These are phyloP conservation scores for Fusarium liriodendri DNA, from an alignment of 2,329 filamentous ascomycete species.

Conservation along the genomic window DNA sequence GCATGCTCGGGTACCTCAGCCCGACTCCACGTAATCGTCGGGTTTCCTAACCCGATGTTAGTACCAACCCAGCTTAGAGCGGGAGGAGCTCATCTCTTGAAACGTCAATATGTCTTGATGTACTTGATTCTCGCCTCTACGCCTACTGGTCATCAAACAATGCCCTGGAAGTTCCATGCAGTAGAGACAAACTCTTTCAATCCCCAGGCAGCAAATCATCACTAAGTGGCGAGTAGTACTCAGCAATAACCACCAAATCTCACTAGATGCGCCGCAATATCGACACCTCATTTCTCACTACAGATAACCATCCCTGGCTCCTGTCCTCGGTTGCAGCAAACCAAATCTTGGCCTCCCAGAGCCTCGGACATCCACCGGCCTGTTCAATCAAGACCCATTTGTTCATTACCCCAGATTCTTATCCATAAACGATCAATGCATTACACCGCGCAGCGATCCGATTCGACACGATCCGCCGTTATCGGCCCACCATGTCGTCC, in stretches of 20 bases:
- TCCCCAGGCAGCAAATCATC: background rate
- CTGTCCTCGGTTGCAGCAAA: background rate
- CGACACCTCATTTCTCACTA: background rate
- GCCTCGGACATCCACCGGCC: background rate
- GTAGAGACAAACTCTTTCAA: background rate
- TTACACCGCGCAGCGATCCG: background rate
- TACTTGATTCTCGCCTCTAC: background rate
- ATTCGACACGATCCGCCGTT: background rate
- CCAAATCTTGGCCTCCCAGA: background rate
- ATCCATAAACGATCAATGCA: background rate
- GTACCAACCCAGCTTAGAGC: background rate
- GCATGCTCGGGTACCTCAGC: background rate
- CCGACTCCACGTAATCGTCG: background rate
- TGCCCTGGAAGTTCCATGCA: background rate
- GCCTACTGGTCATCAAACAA: background rate
- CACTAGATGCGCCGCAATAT: background rate
- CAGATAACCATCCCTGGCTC: background rate
- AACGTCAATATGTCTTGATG: background rate
- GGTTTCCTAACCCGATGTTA: background rate
- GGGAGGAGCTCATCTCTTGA: background rate
- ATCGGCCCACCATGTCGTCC: background rate
- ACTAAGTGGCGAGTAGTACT: background rate
- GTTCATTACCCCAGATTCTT: background rate
- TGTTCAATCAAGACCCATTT: background rate
- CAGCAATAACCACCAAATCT: background rate